Base-by-base conservation (phyloP, 2,329 filamentous ascomycete genomes). In the Westerdykella sp. region DNA sequence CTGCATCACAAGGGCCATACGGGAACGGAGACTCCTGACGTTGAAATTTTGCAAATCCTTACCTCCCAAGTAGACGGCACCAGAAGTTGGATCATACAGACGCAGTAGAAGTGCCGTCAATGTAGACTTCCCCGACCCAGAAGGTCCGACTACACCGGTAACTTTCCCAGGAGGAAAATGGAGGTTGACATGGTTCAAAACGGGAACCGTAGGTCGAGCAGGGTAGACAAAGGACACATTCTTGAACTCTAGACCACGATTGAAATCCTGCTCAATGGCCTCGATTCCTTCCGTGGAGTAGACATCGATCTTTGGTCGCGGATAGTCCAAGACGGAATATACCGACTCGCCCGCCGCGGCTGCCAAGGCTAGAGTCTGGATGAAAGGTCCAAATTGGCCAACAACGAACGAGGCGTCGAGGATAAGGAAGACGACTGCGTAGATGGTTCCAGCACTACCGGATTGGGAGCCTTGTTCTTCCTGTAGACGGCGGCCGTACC, bases 341-440 rank as follows among this genome's bases (percentile, higher is more conserved):
- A 77, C 69, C 25, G 68, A 63, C 36, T 69, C 65, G 11, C 72
- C 71, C 4, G 74, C 71, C 1, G 77, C 72, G 2, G 78, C 72
- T 0, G 80, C 80, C 25, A 67, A 67, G 60, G 68, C 70, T 56
- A 70, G 78, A 53, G 59, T 73, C 62, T 80, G 78, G 12, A 85
- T 65, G 39, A 83, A 74, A 0, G 81, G 81, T 0, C 79, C 80
- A 39, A 83, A 78, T 41, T 76, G 74, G 23, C 80, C 79, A 18
- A 84, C 70, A 28, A 84, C 73, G 39, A 84, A 77, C 7, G 79
- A 80, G 21, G 79, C 78, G 49, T 84, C 80, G 1, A 83, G 71
- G 10, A 83, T 76, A 23, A 84, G 67, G 41, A 83, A 80, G 11
- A 83, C 78, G 23, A 83, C 80, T 0, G 79, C 81, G 51, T 83